A percentile compares a stretch with the other conserved stretches of the same genome.
These are phyloP conservation scores for apple (Malus domestica) DNA, from an alignment of 306 rosid genomes.

Conservation along the genomic window ASM211411v1 NC_041790.1:31795501-31796000, in stretches of 20 bases:
- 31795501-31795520: too few species aligned
- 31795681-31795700: background rate
- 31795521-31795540: background rate
- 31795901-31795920: background rate
- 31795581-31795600: background rate
- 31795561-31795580: background rate
- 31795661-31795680: background rate
- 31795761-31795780: background rate
- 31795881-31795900: background rate
- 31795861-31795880: background rate
- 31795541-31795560: background rate
- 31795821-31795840: slow-evolving; percentile 2
- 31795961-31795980: background rate
- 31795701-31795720: background rate
- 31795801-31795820: background rate
- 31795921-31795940: background rate
- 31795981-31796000: background rate
- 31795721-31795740: background rate
- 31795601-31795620: background rate
- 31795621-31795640: background rate
- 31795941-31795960: background rate
- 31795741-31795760: background rate
- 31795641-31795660: background rate
- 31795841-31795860: background rate
- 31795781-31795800: background rate